Percentiles rank a stretch among this genome's conserved stretches.
Evolutionary conservation across 2,329 filamentous ascomycete species (phyloP).

Genomic region (Fusarium marasasianum): DNA sequence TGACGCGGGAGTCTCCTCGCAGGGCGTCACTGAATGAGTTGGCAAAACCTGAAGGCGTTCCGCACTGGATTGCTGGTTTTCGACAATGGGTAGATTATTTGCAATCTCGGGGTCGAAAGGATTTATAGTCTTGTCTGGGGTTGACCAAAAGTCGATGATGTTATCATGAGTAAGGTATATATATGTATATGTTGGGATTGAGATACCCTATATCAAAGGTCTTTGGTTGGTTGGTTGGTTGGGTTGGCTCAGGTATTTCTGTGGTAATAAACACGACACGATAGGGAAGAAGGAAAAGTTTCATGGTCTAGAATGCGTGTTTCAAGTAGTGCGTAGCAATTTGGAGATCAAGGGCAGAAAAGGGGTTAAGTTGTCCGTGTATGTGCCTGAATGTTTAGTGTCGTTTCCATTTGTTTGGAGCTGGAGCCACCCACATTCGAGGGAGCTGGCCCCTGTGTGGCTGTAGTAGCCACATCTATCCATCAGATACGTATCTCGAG

Average conservation of each 20-base stretch:
- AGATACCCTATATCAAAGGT: slow-evolving; percentile 24
- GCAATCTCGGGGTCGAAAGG: slow-evolving; percentile 16
- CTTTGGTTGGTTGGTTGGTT: not conserved
- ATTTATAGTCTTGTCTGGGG: slow-evolving; percentile 1
- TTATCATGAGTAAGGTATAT: not conserved
- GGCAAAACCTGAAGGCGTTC: slow-evolving; percentile 33
- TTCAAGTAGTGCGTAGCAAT: slow-evolving; percentile 11
- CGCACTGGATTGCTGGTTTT: slow-evolving; percentile 35
- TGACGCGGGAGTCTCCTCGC: slow-evolving; percentile 32
- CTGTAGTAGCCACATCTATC: not conserved
- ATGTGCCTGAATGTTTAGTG: slow-evolving; percentile 7
- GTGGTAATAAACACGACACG: not conserved
- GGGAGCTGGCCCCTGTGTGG: slow-evolving; percentile 8
- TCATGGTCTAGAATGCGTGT: slow-evolving; percentile 22
- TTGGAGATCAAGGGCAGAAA: slow-evolving; percentile 23
- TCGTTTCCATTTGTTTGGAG: slow-evolving; percentile 25
- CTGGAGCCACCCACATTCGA: slow-evolving; percentile 17
- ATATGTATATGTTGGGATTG: slow-evolving; percentile 1
- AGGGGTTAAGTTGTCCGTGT: slow-evolving; percentile 23
- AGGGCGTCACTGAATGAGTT: slow-evolving; percentile 27
- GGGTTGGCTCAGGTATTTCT: too few species aligned
- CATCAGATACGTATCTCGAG: too few species aligned
- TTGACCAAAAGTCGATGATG: not conserved
- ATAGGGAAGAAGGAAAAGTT: not conserved
- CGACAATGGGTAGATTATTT: slow-evolving; percentile 32